Percentiles rank a stretch among this genome's conserved stretches.
These are phyloP conservation scores for Curvularia hawaiiensis DNA, from an alignment of 2,329 filamentous ascomycete species.

Conservation along the genomic window DNA sequence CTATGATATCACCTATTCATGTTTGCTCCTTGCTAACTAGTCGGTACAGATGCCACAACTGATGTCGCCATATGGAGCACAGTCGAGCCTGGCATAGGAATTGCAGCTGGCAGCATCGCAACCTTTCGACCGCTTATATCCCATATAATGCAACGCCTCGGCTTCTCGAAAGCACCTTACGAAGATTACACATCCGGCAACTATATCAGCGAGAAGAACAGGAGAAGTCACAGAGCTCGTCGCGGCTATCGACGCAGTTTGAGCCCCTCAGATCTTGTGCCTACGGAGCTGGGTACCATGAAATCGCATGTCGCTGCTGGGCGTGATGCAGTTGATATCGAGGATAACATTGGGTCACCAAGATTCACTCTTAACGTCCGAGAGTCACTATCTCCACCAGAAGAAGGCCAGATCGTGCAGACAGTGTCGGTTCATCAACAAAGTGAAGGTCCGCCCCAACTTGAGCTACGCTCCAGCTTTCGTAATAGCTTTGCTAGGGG, in stretches of 20 bases:
- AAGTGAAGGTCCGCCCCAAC: slow-evolving; percentile 22
- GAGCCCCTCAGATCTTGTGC: slow-evolving; percentile 25
- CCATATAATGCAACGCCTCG: slow-evolving; percentile 27
- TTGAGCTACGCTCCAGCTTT: slow-evolving; percentile 30
- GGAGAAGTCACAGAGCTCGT: slow-evolving; percentile 18
- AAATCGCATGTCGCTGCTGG: slow-evolving; percentile 21
- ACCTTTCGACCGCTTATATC: slow-evolving; percentile 57
- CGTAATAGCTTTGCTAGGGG: slow-evolving; percentile 27
- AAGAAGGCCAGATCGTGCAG: slow-evolving; percentile 22
- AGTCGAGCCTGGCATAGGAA: slow-evolving; percentile 45
- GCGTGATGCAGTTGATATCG: slow-evolving; percentile 2
- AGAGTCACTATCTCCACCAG: slow-evolving; percentile 3
- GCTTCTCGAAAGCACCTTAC: slow-evolving; percentile 24
- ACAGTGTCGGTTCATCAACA: slow-evolving; percentile 27
- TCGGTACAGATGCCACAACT: slow-evolving; percentile 41
- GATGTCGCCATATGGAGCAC: slow-evolving; percentile 50
- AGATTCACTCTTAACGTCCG: slow-evolving; percentile 1
- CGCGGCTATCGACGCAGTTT: slow-evolving; percentile 30
- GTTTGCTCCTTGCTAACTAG: background rate
- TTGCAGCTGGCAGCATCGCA: slow-evolving; percentile 55
- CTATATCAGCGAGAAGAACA: slow-evolving; percentile 8
- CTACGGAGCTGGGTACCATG: slow-evolving; percentile 14
- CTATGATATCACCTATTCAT: background rate
- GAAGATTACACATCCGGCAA: slow-evolving; percentile 16
- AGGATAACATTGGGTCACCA: background rate